Conservation (phyloP, 1,284 basidiomycete genomes). For the Mycosarcoma maydis region DNA sequence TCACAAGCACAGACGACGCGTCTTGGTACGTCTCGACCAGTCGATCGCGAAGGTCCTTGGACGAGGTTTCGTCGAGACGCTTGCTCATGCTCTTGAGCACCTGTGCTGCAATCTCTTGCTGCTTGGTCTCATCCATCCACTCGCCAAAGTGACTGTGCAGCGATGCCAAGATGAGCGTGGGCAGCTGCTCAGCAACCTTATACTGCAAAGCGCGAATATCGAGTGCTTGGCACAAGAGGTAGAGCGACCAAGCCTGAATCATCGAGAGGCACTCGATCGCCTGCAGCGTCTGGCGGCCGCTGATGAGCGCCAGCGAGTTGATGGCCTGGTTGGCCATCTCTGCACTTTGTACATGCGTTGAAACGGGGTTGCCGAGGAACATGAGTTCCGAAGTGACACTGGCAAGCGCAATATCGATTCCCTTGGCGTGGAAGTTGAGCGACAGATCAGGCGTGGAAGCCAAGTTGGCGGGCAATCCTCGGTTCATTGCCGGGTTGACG, state of each 20-base stretch:
- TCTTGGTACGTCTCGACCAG: conserved; percentile 56
- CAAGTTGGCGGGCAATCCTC: conserved; percentile 52
- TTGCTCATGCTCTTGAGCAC: conserved; percentile 49
- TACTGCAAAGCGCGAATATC: conserved; percentile 60
- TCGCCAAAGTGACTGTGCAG: conserved; percentile 51
- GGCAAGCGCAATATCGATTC: conserved; percentile 78
- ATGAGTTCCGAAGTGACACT: conserved; percentile 74
- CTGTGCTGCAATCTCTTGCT: conserved; percentile 35
- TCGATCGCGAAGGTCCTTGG: conserved; percentile 51
- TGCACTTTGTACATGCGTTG: conserved; percentile 77
- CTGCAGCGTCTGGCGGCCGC: conserved; percentile 50
- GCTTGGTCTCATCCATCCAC: conserved; percentile 54
- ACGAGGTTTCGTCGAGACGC: conserved; percentile 58
- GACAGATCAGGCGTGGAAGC: conserved; percentile 53
- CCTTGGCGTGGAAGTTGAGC: conserved; percentile 81
- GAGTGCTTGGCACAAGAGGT: conserved; percentile 59
- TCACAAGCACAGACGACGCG: conserved; percentile 52
- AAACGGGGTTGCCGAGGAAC: conserved; percentile 82
- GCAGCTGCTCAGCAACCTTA: conserved; percentile 42
- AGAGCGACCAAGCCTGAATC: conserved; percentile 60
- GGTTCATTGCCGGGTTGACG: conserved; percentile 68
- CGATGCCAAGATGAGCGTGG: conserved; percentile 31
- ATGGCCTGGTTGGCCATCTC: conserved; percentile 61
- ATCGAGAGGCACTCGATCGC: conserved; percentile 54
- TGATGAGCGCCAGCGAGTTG: conserved; percentile 57